Evolutionary conservation across 1,139 yeast species (phyloP), one percentile per base, ranked within the genome.

Genomic region (Sugiyamaella neomexicana): DNA sequence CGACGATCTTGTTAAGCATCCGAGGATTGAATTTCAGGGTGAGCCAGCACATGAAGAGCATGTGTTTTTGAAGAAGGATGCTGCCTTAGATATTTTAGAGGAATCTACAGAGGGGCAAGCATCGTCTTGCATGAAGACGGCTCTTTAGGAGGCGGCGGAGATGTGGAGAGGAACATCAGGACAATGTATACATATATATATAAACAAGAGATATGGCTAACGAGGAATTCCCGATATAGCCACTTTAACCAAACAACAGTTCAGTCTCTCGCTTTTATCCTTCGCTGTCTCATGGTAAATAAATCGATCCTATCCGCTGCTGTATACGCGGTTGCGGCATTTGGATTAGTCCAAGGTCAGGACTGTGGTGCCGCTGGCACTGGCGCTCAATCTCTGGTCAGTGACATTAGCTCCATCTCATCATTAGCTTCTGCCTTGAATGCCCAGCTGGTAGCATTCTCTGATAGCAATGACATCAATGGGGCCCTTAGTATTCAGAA

Each of bases 401-500:
- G 12, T 3, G 31, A 31, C 13, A 10, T 44, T 17, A 13, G 48
- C 13, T 32, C 32, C 8, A 34, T 44, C 12, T 44, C 48, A 31
- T 16, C 29, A 10, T 12, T 20, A 10, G 48, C 48, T 32, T 15
- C 40, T 8, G 17, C 41, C 3, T 16, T 44, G 6, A 44, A 17
- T 13, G n/a, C 38, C n/a, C 29, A 38, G 16, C 44, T 46, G 7
- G 27, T 8, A 7, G 36, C 44, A 5, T 46, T 46, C n/a, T 15
- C 23, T 7, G 17, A 16, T 31, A 16, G 32, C 15, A 15, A 16
- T 25, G 53, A 39, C 25, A 13, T 42, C 6, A 7, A 9, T 13
- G 48, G 44, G 7, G 53, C 53, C 25, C 53, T 50, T 31, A 31
- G 8, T 25, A 29, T 49, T 36, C 52, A 43, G 20, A 36, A 23